Evolutionary conservation across 192 early-diverging fungal species (phyloP), one percentile per base, ranked within the genome.

Genomic region (Backusella psychrophila): DNA sequence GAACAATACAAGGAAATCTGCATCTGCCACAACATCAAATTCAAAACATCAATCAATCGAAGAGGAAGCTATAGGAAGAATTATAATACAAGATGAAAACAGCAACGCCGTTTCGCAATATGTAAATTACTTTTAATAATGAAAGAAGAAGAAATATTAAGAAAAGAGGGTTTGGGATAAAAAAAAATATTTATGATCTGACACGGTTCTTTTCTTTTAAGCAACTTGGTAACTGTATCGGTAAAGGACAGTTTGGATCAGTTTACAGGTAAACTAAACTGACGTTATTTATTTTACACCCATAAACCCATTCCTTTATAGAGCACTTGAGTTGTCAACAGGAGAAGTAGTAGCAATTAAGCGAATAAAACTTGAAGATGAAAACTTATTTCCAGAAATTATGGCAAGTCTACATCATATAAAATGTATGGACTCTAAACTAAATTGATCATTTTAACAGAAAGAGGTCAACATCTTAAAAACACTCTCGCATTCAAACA

Each of bases 301-400:
- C 12, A 12, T 63, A 29, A 63, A 63, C 0, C 7, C 8, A 59
- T 46, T 4, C 26, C 15, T 26, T 71, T 15, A 35, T 78, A 89
- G 94, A 17, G 93, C 92, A 15, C 77, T 94, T 9, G 91, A 94
- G 79, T 77, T 96, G 2, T 88, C 88, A 21, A 93, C 87, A 17
- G 94, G 93, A 6, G 88, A 95, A 75, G 90, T 96, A 86, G 91
- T 94, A 15, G 96, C 95, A 0, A 89, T 97, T 33, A 97, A 97
- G 82, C 88, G 94, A 71, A 93, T 97, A 63, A 89, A 90, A 76
- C 79, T 95, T 11, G 90, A 87, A n/a, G 89, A 91, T 11, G 89
- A 89, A 63, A 84, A 89, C 19, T 89, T 90, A 74, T 86, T 92
- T 73, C 88, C 93, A 36, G 91, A 92, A 29, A 81, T 97, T 44